Percentiles rank a stretch among this genome's conserved stretches.
phyloP scores from a whole-genome alignment of 257 asterid genomes.

The Rubia yunnanensis region DNA sequence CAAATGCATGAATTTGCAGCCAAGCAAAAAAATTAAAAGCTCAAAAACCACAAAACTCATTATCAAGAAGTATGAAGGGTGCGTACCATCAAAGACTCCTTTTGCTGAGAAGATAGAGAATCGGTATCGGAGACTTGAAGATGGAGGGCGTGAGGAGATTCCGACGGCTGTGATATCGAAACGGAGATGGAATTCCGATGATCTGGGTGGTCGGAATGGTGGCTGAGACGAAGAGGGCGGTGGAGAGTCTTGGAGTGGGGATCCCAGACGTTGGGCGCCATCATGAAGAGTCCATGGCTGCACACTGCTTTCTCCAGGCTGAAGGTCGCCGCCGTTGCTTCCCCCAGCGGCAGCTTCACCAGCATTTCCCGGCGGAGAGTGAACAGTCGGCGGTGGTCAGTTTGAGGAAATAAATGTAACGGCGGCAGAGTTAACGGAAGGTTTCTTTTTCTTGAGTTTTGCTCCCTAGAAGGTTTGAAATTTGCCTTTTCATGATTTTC shows the following conservation, averaged over 20 bases:
- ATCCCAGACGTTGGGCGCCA: constrained; percentile 90
- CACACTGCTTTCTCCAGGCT: constrained; percentile 61
- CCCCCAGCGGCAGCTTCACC: constrained; percentile 51
- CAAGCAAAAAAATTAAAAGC: background rate
- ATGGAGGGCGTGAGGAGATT: constrained; percentile 34
- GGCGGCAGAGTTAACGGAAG: background rate
- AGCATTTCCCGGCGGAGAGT: constrained; percentile 22
- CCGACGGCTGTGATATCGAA: constrained; percentile 42
- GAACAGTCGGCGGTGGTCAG: background rate
- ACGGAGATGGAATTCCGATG: constrained; percentile 35
- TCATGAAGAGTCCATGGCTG: constrained; percentile 88
- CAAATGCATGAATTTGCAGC: background rate
- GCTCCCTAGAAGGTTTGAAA: background rate
- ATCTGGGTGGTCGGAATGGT: constrained; percentile 19
- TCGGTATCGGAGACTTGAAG: constrained; percentile 35
- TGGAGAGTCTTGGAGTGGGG: constrained; percentile 54
- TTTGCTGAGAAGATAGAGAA: constrained; percentile 38
- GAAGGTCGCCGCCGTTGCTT: constrained; percentile 34
- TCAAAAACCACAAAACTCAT: background rate
- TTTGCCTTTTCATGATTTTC: no score
- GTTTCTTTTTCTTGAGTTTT: no score
- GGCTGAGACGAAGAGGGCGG: constrained; percentile 68
- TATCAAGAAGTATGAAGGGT: background rate
- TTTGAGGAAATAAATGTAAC: no score
- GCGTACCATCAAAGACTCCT: constrained; percentile 42